Conservation (phyloP, 2,329 filamentous ascomycete genomes). For the Colletotrichum endophyticum region DNA sequence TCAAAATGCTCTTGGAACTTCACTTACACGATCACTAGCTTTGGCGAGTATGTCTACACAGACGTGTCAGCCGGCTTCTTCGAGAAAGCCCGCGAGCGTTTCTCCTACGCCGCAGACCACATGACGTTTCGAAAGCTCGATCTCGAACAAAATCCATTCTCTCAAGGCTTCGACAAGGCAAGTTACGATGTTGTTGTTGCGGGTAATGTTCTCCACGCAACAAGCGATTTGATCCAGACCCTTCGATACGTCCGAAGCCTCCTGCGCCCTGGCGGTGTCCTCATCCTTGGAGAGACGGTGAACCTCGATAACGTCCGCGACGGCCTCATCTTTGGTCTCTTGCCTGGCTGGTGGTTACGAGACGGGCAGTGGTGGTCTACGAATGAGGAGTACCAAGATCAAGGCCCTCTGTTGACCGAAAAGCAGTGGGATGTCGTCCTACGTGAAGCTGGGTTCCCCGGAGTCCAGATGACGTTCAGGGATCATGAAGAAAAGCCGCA, state of each 20-base stretch:
- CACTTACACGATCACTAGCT: background rate
- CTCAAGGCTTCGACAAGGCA: constrained; percentile 35
- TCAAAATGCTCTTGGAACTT: background rate
- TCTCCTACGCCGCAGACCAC: constrained; percentile 22
- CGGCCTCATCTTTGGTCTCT: constrained; percentile 32
- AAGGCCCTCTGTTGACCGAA: constrained; percentile 26
- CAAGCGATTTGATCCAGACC: constrained; percentile 25
- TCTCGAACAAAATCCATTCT: constrained; percentile 30
- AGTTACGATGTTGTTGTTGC: constrained; percentile 41
- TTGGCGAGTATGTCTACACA: constrained; percentile 44
- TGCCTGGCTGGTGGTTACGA: constrained; percentile 43
- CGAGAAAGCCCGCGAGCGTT: constrained; percentile 33
- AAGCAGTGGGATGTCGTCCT: constrained; percentile 25
- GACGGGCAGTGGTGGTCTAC: background rate
- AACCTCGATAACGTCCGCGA: constrained; percentile 16
- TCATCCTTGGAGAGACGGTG: constrained; percentile 26
- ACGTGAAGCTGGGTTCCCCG: constrained; percentile 16
- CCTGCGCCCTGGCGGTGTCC: constrained; percentile 31
- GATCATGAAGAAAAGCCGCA: constrained; percentile 19
- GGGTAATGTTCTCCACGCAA: constrained; percentile 32
- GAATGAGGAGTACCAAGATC: constrained; percentile 16
- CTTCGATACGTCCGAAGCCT: constrained; percentile 20
- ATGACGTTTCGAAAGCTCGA: constrained; percentile 30
- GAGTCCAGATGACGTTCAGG: constrained; percentile 26
- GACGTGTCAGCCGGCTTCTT: constrained; percentile 50